Percentiles rank a stretch among this genome's conserved stretches.
These are phyloP conservation scores for Plasmodium relictum DNA, from an alignment of 169 alveolate species.

Conservation along the genomic window DNA sequence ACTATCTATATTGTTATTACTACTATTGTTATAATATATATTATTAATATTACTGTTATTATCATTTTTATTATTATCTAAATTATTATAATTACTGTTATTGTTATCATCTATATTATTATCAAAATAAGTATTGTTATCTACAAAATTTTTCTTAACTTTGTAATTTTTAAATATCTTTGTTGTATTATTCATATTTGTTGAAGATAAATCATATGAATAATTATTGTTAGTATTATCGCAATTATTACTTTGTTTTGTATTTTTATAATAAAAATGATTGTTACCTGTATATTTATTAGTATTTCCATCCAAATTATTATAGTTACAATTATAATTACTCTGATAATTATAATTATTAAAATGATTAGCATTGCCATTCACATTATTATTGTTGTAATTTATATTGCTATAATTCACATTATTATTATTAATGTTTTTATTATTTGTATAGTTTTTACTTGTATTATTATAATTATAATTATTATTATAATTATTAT, in stretches of 20 bases:
- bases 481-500: conserved; percentile 7
- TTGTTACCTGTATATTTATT: conserved; percentile 12
- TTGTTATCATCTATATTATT: neutral
- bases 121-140: neutral
- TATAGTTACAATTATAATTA: neutral
- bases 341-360: neutral
- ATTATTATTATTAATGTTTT: neutral
- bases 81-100: conserved; percentile 8
- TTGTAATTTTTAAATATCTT: conserved; percentile 22
- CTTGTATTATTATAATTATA: neutral
- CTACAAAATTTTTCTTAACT: conserved; percentile 13
- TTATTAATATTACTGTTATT: neutral
- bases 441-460: neutral
- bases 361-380: neutral
- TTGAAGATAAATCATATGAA: conserved; percentile 15
- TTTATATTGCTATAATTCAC: neutral
- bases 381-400: neutral
- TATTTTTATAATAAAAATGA: conserved; percentile 2
- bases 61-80: neutral
- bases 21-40: neutral
- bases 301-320: neutral
- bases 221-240: conserved; percentile 1
- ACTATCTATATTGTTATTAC: conserved; percentile 4
- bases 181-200: conserved; percentile 13
- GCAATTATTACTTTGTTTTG: conserved; percentile 21